Evolutionary conservation across 2,329 filamentous ascomycete species (phyloP).

Genomic region (Paracorniculantispora psalliotae): DNA sequence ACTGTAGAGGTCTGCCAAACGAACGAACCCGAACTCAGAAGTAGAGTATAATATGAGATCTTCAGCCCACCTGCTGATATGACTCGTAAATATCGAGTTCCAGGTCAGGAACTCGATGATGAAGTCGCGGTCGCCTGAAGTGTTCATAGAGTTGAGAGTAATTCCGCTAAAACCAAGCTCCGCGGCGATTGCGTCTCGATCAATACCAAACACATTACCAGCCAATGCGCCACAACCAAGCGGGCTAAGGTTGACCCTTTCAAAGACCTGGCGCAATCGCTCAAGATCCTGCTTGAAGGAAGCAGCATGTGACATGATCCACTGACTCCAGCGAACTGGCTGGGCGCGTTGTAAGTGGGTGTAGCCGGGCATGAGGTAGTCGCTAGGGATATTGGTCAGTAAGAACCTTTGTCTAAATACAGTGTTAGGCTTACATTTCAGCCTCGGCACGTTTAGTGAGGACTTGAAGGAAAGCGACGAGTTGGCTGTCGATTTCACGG

Average conservation of each 20-base stretch:
- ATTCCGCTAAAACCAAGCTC: slow-evolving; percentile 69
- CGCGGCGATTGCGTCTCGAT: slow-evolving; percentile 33
- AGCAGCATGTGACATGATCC: slow-evolving; percentile 70
- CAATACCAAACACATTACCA: slow-evolving; percentile 26
- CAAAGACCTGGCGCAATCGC: slow-evolving; percentile 66
- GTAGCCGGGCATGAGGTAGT: slow-evolving; percentile 80
- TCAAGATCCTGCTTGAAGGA: slow-evolving; percentile 71
- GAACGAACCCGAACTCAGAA: slow-evolving; percentile 70
- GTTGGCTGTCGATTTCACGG: slow-evolving; percentile 60
- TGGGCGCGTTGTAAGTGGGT: slow-evolving; percentile 80
- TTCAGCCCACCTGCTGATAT: slow-evolving; percentile 70
- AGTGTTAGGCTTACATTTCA: slow-evolving; percentile 46
- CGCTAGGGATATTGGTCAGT: slow-evolving; percentile 26
- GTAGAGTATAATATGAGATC: slow-evolving; percentile 82
- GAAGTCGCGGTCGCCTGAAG: slow-evolving; percentile 67
- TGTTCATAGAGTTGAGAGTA: slow-evolving; percentile 65
- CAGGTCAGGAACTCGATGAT: slow-evolving; percentile 68
- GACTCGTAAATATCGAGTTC: slow-evolving; percentile 63
- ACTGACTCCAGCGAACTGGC: slow-evolving; percentile 77
- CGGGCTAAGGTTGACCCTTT: slow-evolving; percentile 67
- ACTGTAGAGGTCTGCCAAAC: slow-evolving; percentile 72
- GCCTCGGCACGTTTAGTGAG: slow-evolving; percentile 63
- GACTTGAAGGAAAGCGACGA: slow-evolving; percentile 66
- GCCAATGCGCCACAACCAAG: slow-evolving; percentile 21
- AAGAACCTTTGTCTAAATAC: slow-evolving; percentile 9